Percentiles rank a stretch among this genome's conserved stretches.
These are phyloP conservation scores for Chimonanthus salicifolius DNA, from an alignment of 164 flowering plant species.

Conservation along the genomic window DNA sequence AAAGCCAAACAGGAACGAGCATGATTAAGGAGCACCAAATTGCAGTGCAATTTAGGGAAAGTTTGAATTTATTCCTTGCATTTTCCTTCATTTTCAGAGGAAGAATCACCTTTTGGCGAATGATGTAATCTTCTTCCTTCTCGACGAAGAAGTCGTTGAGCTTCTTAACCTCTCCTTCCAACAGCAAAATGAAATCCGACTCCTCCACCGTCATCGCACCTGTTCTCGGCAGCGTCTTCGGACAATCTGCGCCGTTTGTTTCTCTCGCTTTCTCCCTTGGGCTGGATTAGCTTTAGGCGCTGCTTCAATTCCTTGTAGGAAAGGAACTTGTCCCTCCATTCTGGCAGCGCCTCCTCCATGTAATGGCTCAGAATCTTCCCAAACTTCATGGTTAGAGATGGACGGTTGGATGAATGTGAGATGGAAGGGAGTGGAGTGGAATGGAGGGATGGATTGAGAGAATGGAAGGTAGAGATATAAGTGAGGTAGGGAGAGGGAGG, in stretches of 20 bases:
- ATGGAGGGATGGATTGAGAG: background rate
- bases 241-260: slow-evolving; percentile 31
- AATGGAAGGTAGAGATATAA: background rate
- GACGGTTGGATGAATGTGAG: background rate
- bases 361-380: slow-evolving; percentile 83
- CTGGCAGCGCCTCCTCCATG: slow-evolving; percentile 82
- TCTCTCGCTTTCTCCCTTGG: slow-evolving; percentile 22
- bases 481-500: background rate
- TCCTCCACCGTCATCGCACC: slow-evolving; percentile 47
- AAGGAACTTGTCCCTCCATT: slow-evolving; percentile 86
- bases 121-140: slow-evolving; percentile 85
- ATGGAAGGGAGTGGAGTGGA: background rate
- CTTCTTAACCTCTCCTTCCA: slow-evolving; percentile 83
- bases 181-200: slow-evolving; percentile 48
- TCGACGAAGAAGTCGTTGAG: slow-evolving; percentile 80
- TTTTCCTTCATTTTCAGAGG: too few species aligned
- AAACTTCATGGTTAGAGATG: slow-evolving; percentile 52
- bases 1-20: too few species aligned
- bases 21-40: too few species aligned
- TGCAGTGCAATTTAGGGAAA: too few species aligned
- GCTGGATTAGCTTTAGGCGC: slow-evolving; percentile 48
- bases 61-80: too few species aligned
- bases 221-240: slow-evolving; percentile 16
- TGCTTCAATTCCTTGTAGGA: slow-evolving; percentile 88
- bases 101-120: slow-evolving; percentile 59